Conservation (phyloP, 805 yeast species). For the Danielia oregonensis region DNA sequence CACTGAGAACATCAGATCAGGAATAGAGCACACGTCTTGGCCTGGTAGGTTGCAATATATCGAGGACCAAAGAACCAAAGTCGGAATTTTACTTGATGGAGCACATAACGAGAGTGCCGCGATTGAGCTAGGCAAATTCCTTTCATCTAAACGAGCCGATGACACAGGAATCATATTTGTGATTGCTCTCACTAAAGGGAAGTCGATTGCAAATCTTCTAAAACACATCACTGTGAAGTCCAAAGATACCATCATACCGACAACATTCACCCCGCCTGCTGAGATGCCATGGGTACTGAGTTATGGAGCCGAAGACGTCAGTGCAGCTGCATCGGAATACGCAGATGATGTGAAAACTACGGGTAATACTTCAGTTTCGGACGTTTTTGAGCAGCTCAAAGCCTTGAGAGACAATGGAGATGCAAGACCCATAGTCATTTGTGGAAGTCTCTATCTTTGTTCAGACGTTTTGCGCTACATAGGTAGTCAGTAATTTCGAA, state of each 20-base stretch:
- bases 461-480: conserved; percentile 34
- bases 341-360: conserved; percentile 17
- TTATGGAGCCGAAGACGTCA: conserved; percentile 31
- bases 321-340: conserved; percentile 17
- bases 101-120: conserved; percentile 93
- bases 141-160: conserved; percentile 25
- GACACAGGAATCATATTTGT: conserved; percentile 48
- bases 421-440: conserved; percentile 30
- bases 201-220: conserved; percentile 52
- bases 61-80: conserved; percentile 18
- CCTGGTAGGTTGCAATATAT: conserved; percentile 77
- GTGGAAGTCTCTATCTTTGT: conserved; percentile 42
- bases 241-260: conserved; percentile 56
- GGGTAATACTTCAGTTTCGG: not conserved
- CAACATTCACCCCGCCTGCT: conserved; percentile 66
- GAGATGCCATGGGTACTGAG: conserved; percentile 93
- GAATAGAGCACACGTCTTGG: conserved; percentile 63
- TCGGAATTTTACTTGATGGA: conserved; percentile 67
- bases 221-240: conserved; percentile 41
- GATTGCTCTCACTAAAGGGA: conserved; percentile 74
- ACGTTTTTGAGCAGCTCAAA: conserved; percentile 6
- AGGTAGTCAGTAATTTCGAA: no score
- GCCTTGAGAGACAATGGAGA: conserved; percentile 18
- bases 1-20: conserved; percentile 37
- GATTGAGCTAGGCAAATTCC: conserved; percentile 55